Percentiles rank a stretch among this genome's conserved stretches.
Evolutionary conservation across 345 rosid genomes (phyloP).

Genomic region (Eucalyptus cloeziana): DNA sequence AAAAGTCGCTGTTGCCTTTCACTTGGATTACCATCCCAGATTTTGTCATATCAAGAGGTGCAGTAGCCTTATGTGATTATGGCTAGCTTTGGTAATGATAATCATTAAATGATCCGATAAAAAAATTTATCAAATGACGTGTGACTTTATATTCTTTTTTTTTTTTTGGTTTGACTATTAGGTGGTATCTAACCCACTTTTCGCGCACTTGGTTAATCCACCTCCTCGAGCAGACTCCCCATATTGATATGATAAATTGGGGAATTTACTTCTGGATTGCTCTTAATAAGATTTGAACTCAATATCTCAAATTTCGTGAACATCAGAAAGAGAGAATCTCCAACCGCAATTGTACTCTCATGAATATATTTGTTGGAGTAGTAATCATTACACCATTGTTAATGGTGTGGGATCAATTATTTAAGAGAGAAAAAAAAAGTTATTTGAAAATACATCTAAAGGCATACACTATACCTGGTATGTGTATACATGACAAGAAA

Average conservation of each 20-base stretch:
- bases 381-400: background rate
- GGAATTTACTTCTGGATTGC: background rate
- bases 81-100: background rate
- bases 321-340: background rate
- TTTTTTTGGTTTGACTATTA: background rate
- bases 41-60: background rate
- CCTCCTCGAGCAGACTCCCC: background rate
- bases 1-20: background rate
- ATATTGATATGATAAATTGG: background rate
- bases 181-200: background rate
- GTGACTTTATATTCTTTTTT: background rate
- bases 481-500: background rate
- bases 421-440: background rate
- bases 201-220: background rate
- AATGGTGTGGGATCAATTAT: background rate
- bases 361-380: background rate
- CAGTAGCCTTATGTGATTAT: background rate
- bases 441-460: background rate
- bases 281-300: background rate
- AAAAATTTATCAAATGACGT: background rate
- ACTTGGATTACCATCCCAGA: background rate
- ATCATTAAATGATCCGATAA: background rate
- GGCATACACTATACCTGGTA: background rate
- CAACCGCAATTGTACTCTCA: background rate
- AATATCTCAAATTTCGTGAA: background rate